Evolutionary conservation across 495 filamentous ascomycete genomes (phyloP).

Genomic region (Aspergillus ostianus): DNA sequence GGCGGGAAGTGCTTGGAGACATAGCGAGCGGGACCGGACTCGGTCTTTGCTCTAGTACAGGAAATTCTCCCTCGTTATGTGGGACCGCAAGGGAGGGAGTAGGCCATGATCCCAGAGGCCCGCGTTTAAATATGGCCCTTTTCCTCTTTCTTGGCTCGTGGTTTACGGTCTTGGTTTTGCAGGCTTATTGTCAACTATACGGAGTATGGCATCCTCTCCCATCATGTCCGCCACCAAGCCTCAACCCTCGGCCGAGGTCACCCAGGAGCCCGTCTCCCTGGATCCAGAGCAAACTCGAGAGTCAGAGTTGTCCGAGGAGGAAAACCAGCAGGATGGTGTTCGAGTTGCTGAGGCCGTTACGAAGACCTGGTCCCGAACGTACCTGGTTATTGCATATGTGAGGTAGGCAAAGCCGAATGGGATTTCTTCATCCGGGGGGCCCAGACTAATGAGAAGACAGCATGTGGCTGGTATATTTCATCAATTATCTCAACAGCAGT

Average conservation of each 20-base stretch:
- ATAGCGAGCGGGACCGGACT: background rate
- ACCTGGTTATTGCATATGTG: slow-evolving; percentile 26
- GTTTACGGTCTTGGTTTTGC: background rate
- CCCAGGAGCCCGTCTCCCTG: background rate
- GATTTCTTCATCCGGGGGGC: too few species aligned
- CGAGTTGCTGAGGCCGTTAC: slow-evolving; percentile 18
- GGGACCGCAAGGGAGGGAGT: background rate
- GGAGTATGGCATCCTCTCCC: background rate
- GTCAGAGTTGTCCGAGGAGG: background rate
- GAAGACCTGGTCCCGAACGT: slow-evolving; percentile 22
- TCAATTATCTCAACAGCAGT: slow-evolving; percentile 20
- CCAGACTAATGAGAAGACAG: slow-evolving; percentile 1
- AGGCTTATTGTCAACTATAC: background rate
- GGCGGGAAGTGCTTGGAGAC: background rate
- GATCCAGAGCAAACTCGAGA: background rate
- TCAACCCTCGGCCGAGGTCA: background rate
- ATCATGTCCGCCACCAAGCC: background rate
- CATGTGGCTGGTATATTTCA: slow-evolving; percentile 29
- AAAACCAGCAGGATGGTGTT: slow-evolving; percentile 12
- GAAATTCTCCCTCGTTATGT: background rate
- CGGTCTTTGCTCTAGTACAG: background rate
- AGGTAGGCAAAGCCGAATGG: slow-evolving; percentile 11
- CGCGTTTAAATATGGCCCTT: background rate
- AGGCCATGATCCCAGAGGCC: background rate
- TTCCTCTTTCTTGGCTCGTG: background rate